phyloP scores from a whole-genome alignment of 108 stramenopile genomes.

The Chaetoceros tenuissimus region DNA sequence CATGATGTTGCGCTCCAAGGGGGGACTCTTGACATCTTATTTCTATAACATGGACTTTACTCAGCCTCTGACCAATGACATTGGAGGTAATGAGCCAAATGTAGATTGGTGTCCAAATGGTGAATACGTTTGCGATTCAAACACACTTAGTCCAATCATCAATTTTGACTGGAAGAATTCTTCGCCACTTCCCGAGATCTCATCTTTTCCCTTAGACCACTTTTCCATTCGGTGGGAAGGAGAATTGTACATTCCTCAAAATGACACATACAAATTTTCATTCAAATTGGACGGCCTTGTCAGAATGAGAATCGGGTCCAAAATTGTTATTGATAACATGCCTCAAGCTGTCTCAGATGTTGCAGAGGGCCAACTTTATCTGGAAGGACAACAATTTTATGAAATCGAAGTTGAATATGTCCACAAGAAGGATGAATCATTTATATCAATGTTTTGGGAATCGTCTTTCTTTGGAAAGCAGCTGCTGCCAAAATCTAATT shows the following conservation, averaged over 20 bases:
- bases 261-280: slow-evolving; percentile 33
- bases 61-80: slow-evolving; percentile 16
- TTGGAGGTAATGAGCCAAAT: slow-evolving; percentile 32
- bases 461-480: slow-evolving; percentile 8
- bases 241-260: slow-evolving; percentile 22
- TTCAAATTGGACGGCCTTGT: slow-evolving; percentile 29
- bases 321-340: slow-evolving; percentile 31
- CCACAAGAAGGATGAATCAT: slow-evolving; percentile 34
- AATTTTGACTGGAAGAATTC: slow-evolving; percentile 52
- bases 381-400: slow-evolving; percentile 27
- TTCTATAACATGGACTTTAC: slow-evolving; percentile 51
- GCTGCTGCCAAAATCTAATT: slow-evolving; percentile 32
- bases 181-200: slow-evolving; percentile 33
- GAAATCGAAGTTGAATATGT: slow-evolving; percentile 36
- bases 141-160: slow-evolving; percentile 36
- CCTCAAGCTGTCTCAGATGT: slow-evolving; percentile 6
- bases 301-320: slow-evolving; percentile 30
- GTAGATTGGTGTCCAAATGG: slow-evolving; percentile 20
- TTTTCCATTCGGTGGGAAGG: slow-evolving; percentile 67
- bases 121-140: slow-evolving; percentile 68
- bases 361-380: background rate
- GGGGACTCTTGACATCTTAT: slow-evolving; percentile 70
- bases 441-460: slow-evolving; percentile 36
- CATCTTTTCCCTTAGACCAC: slow-evolving; percentile 55
- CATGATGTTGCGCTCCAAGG: slow-evolving; percentile 33